These are phyloP conservation scores for Meyerozyma smithsonii DNA, from an alignment of 1,139 yeast species.

Conservation along the genomic window DNA sequence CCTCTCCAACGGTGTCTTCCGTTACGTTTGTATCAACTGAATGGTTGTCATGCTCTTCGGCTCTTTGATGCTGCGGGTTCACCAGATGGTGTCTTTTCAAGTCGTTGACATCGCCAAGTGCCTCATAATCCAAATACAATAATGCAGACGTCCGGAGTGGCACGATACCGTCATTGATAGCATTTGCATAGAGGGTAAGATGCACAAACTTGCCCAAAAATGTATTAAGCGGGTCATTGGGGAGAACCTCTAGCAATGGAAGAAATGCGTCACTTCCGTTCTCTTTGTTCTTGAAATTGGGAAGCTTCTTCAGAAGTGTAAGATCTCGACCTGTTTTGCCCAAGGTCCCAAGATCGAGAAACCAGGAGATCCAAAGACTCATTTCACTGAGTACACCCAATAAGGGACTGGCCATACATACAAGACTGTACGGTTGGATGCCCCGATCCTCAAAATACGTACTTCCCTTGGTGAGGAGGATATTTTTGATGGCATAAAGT, in stretches of 20 bases:
- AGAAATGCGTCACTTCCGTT: constrained; percentile 11
- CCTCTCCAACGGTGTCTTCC: background rate
- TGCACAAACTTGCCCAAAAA: constrained; percentile 15
- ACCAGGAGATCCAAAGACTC: constrained; percentile 21
- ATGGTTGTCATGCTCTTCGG: background rate
- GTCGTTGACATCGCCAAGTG: constrained; percentile 14
- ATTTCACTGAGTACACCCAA: constrained; percentile 22
- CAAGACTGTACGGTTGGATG: constrained; percentile 18
- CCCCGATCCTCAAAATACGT: constrained; percentile 13
- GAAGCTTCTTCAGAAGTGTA: constrained; percentile 18
- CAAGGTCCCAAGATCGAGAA: constrained; percentile 22
- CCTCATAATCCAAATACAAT: constrained; percentile 22
- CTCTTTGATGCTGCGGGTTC: background rate
- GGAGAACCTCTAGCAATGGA: constrained; percentile 19
- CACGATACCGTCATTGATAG: constrained; percentile 24
- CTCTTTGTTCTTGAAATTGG: constrained; percentile 10
- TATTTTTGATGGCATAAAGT: constrained; percentile 20
- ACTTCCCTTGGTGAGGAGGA: constrained; percentile 14
- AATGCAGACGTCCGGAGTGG: constrained; percentile 22
- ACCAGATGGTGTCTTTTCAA: constrained; percentile 5
- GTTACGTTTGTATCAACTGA: background rate
- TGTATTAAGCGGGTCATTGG: constrained; percentile 21
- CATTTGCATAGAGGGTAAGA: constrained; percentile 23
- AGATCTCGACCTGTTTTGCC: constrained; percentile 26
- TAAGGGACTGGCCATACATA: constrained; percentile 23